These are phyloP conservation scores for Venturia asperata DNA, from an alignment of 2,329 filamentous ascomycete genomes.

Conservation along the genomic window DNA sequence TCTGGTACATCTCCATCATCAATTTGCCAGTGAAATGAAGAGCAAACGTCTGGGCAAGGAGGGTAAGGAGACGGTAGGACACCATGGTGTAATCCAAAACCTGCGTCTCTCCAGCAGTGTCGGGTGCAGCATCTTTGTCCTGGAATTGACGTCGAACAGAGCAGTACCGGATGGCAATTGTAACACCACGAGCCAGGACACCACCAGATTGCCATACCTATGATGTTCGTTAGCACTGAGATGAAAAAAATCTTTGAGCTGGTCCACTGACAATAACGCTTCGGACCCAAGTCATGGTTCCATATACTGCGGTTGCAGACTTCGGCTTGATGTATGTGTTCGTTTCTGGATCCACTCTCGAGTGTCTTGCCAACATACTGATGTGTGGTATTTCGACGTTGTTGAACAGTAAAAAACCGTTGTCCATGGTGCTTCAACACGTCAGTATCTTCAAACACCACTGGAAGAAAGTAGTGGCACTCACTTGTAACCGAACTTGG, in stretches of 20 bases:
- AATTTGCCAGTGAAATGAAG: conserved; percentile 69
- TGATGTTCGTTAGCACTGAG: neutral
- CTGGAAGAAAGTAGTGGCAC: conserved; percentile 21
- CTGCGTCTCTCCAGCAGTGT: conserved; percentile 58
- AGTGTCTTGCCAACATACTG: conserved; percentile 58
- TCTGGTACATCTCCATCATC: conserved; percentile 67
- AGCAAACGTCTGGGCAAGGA: conserved; percentile 69
- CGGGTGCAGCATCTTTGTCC: conserved; percentile 58
- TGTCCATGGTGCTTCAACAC: conserved; percentile 59
- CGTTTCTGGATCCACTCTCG: conserved; percentile 59
- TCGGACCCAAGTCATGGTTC: conserved; percentile 68
- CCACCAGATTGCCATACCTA: conserved; percentile 52
- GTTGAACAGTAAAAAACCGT: conserved; percentile 72
- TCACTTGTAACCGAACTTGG: conserved; percentile 68
- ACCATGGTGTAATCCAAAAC: conserved; percentile 79
- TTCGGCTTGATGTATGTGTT: conserved; percentile 61
- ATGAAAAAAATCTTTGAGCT: neutral
- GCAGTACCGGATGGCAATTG: conserved; percentile 68
- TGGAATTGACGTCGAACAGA: conserved; percentile 72
- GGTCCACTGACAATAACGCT: conserved; percentile 50
- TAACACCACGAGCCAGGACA: conserved; percentile 66
- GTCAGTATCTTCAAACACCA: conserved; percentile 25
- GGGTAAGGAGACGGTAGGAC: conserved; percentile 63
- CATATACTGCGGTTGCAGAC: conserved; percentile 62
- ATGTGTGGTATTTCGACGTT: conserved; percentile 66